Evolutionary conservation across 768 basidiomycete species (phyloP).

Genomic region (Coprinopsis cinerea): DNA sequence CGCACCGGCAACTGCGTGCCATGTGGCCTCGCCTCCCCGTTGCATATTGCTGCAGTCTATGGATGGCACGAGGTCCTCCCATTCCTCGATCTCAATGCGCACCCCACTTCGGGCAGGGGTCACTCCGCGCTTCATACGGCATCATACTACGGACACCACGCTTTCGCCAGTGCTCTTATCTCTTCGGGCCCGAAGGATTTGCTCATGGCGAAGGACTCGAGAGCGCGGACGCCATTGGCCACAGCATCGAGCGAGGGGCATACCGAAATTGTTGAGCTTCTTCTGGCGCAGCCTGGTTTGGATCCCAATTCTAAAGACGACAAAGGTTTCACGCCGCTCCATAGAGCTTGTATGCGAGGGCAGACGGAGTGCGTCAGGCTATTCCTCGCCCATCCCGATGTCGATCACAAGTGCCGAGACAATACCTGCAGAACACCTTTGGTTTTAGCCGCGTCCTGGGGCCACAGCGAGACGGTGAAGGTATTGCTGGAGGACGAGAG

Average conservation of each 20-base stretch:
- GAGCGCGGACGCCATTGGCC: background rate
- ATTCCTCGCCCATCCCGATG: background rate
- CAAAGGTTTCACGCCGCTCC: background rate
- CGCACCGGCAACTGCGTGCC: background rate
- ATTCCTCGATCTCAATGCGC: background rate
- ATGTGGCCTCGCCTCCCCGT: background rate
- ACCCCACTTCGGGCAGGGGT: background rate
- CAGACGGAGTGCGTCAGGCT: background rate
- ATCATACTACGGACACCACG: background rate
- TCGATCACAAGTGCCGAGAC: background rate
- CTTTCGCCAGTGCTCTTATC: background rate
- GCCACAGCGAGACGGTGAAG: background rate
- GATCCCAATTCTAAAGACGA: background rate
- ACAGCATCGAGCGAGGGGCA: no score
- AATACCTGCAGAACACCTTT: background rate
- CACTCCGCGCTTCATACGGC: background rate
- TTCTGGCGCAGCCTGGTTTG: background rate
- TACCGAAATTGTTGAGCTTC: background rate
- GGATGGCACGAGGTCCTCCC: background rate
- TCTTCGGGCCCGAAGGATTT: background rate
- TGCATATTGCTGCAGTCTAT: background rate
- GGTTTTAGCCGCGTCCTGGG: background rate
- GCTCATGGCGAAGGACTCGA: background rate
- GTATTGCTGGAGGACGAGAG: background rate
- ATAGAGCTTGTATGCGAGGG: background rate